Evolutionary conservation across 176 grass and related monocot genomes (phyloP).

Genomic region (Musa itinerans): DNA sequence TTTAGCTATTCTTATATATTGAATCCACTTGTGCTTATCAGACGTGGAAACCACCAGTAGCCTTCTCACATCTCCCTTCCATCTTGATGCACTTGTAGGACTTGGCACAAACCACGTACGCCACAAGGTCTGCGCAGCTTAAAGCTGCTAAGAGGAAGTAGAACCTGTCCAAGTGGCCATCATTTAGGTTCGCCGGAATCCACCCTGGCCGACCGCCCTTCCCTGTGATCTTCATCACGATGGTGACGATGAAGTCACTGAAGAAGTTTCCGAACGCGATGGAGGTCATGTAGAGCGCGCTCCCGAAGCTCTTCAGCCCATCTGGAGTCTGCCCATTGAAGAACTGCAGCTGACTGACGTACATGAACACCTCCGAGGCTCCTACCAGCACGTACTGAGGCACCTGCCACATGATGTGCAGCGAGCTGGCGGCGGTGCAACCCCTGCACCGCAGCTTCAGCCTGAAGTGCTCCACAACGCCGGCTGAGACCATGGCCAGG

Average conservation of each 20-base stretch:
- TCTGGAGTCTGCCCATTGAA: slow-evolving; percentile 59
- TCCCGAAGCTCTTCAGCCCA: slow-evolving; percentile 49
- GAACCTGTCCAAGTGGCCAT: slow-evolving; percentile 54
- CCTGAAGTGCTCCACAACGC: slow-evolving; percentile 35
- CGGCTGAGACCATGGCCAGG: slow-evolving; percentile 14
- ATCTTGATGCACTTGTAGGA: slow-evolving; percentile 34
- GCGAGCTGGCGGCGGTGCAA: not conserved
- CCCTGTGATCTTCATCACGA: slow-evolving; percentile 26
- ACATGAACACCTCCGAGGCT: slow-evolving; percentile 64
- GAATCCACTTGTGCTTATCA: not conserved
- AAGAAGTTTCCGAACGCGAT: slow-evolving; percentile 52
- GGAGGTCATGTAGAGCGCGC: slow-evolving; percentile 50
- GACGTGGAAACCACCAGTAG: not conserved
- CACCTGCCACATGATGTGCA: slow-evolving; percentile 59
- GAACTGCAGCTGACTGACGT: slow-evolving; percentile 64
- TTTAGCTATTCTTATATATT: too few species aligned
- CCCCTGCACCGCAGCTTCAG: slow-evolving; percentile 9
- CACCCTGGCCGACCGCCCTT: slow-evolving; percentile 28
- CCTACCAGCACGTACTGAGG: slow-evolving; percentile 64
- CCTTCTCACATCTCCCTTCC: slow-evolving; percentile 5
- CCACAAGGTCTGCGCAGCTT: slow-evolving; percentile 24
- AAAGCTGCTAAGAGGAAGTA: slow-evolving; percentile 50
- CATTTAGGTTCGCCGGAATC: slow-evolving; percentile 61
- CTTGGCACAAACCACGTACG: slow-evolving; percentile 36
- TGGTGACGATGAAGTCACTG: slow-evolving; percentile 35